These are phyloP conservation scores for Solanum hybrid DNA, from an alignment of 305 asterid species.

Conservation along the genomic window DNA sequence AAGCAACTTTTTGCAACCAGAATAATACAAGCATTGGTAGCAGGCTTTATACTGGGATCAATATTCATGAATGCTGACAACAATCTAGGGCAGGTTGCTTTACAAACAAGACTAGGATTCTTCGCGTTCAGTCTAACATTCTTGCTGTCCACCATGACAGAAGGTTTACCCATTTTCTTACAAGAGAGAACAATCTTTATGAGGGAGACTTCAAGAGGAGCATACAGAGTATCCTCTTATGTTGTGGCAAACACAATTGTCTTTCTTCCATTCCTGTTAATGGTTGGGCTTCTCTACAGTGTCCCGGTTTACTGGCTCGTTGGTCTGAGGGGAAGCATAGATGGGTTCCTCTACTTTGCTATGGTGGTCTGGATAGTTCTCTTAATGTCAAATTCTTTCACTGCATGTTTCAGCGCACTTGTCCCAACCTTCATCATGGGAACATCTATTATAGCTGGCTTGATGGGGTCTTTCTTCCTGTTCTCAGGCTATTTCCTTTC, in stretches of 20 bases:
- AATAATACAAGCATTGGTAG: slow-evolving; percentile 41
- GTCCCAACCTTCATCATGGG: slow-evolving; percentile 78
- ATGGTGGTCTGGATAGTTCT: slow-evolving; percentile 61
- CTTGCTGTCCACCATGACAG: slow-evolving; percentile 63
- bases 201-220: slow-evolving; percentile 67
- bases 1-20: slow-evolving; percentile 62
- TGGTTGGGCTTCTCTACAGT: slow-evolving; percentile 45
- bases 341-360: slow-evolving; percentile 52
- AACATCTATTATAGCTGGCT: slow-evolving; percentile 56
- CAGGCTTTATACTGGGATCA: slow-evolving; percentile 59
- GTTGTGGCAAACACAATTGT: slow-evolving; percentile 55
- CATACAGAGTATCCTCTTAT: slow-evolving; percentile 67
- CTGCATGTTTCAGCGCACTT: slow-evolving; percentile 61
- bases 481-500: slow-evolving; percentile 74
- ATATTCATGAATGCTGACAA: slow-evolving; percentile 44
- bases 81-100: slow-evolving; percentile 17
- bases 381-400: slow-evolving; percentile 62
- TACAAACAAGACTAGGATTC: slow-evolving; percentile 56
- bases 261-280: slow-evolving; percentile 53
- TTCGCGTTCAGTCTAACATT: slow-evolving; percentile 66
- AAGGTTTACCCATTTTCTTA: slow-evolving; percentile 68
- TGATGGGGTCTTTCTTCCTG: slow-evolving; percentile 75
- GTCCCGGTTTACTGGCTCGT: slow-evolving; percentile 63
- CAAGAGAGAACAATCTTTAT: slow-evolving; percentile 56
- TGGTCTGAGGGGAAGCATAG: slow-evolving; percentile 42